phyloP scores from a whole-genome alignment of 208 protist species.

The Acanthamoeba healyi region DNA sequence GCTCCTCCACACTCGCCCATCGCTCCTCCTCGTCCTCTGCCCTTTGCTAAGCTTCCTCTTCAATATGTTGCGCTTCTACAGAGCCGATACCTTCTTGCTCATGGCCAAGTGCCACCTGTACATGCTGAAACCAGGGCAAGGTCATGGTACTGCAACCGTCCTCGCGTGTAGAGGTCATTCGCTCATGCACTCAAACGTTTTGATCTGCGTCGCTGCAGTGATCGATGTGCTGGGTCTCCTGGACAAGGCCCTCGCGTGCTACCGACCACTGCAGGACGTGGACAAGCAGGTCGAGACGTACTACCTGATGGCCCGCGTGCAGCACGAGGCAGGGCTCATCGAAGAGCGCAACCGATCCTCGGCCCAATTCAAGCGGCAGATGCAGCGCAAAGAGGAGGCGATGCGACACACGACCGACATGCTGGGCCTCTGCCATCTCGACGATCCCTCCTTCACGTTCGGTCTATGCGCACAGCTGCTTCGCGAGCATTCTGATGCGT shows the following conservation, averaged over 20 bases:
- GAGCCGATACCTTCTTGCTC: constrained; percentile 53
- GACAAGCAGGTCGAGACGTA: constrained; percentile 37
- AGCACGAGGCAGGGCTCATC: constrained; percentile 13
- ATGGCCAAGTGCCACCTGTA: constrained; percentile 14
- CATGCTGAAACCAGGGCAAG: not conserved
- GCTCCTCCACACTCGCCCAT: not conserved
- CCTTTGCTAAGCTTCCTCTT: not conserved
- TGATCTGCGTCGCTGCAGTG: not conserved
- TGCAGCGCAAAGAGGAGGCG: constrained; percentile 12
- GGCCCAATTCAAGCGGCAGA: not conserved
- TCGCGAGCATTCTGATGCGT: not conserved
- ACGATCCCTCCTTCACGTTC: constrained; percentile 31
- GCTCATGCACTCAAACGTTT: too few relatives aligned
- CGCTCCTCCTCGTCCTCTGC: not conserved
- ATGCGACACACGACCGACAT: not conserved
- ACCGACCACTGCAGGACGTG: constrained; percentile 28
- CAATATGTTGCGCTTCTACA: not conserved
- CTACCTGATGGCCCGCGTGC: constrained; percentile 55
- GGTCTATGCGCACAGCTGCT: constrained; percentile 22
- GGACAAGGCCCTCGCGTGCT: constrained; percentile 17
- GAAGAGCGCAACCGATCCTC: constrained; percentile 30
- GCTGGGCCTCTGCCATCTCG: constrained; percentile 48
- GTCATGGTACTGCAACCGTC: not conserved
- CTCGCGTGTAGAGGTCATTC: not conserved
- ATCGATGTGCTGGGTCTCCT: constrained; percentile 26